phyloP scores from a whole-genome alignment of 495 filamentous ascomycete species.

The Neurospora discreta region DNA sequence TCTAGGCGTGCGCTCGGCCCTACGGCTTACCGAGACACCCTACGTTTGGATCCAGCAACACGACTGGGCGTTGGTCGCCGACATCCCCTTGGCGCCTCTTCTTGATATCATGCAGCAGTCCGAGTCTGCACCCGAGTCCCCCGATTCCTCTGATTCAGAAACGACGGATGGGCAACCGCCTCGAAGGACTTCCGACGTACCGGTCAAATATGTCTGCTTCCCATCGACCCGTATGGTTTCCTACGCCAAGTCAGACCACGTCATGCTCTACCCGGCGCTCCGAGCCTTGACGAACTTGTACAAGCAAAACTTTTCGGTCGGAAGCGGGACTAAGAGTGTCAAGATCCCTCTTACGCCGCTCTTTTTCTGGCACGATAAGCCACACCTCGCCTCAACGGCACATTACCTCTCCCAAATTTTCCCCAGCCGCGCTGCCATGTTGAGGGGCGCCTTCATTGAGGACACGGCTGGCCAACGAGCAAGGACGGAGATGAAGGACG shows the following conservation, averaged over 20 bases:
- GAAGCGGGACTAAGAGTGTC: not conserved
- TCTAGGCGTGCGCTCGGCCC: conserved; percentile 31
- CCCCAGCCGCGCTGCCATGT: conserved; percentile 26
- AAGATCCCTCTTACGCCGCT: conserved; percentile 33
- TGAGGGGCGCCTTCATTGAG: conserved; percentile 36
- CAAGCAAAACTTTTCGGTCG: conserved; percentile 19
- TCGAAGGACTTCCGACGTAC: conserved; percentile 1
- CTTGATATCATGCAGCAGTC: conserved; percentile 29
- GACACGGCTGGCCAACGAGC: conserved; percentile 36
- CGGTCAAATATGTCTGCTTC: conserved; percentile 31
- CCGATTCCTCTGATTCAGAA: not conserved
- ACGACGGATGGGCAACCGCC: not conserved
- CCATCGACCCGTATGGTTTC: conserved; percentile 31
- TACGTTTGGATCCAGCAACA: conserved; percentile 42
- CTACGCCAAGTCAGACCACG: conserved; percentile 32
- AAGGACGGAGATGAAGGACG: conserved; percentile 36
- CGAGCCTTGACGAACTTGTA: conserved; percentile 25
- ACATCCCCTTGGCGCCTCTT: conserved; percentile 27
- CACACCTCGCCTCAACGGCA: conserved; percentile 30
- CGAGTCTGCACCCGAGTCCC: not conserved
- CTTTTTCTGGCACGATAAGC: conserved; percentile 42
- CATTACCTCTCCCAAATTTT: conserved; percentile 35
- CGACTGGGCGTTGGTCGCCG: conserved; percentile 31
- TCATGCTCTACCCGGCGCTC: conserved; percentile 24
- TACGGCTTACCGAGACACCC: conserved; percentile 28